Conservation (phyloP, 192 early-diverging fungal genomes). For the Coemansia pectinata region DNA sequence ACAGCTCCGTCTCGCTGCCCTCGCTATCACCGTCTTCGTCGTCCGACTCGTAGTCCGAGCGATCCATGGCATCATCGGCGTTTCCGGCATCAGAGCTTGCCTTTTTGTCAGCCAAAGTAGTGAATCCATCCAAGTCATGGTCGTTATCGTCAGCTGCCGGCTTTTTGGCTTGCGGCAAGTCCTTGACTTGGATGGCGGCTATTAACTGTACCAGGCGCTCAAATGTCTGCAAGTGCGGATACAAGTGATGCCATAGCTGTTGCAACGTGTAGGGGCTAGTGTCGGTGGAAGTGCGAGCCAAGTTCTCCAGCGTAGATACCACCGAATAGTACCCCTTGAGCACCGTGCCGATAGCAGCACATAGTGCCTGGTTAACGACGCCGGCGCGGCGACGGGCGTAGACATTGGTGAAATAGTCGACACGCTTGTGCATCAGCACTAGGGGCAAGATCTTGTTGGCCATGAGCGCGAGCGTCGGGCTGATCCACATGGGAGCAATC, state of each 20-base stretch:
- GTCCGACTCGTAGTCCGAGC: background rate
- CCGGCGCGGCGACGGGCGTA: slow-evolving; percentile 81
- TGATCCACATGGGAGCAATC: slow-evolving; percentile 61
- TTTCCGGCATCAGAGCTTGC: slow-evolving; percentile 19
- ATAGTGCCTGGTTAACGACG: slow-evolving; percentile 86
- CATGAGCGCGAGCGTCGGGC: slow-evolving; percentile 62
- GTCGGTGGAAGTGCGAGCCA: slow-evolving; percentile 62
- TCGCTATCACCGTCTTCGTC: slow-evolving; percentile 22
- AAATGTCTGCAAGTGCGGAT: slow-evolving; percentile 69
- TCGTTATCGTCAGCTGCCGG: background rate
- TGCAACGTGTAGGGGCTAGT: slow-evolving; percentile 78
- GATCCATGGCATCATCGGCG: slow-evolving; percentile 15
- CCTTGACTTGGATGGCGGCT: slow-evolving; percentile 48
- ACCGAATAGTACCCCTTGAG: slow-evolving; percentile 83
- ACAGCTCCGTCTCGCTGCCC: slow-evolving; percentile 39
- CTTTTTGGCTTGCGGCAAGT: slow-evolving; percentile 27
- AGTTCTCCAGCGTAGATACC: slow-evolving; percentile 88
- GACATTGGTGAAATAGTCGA: slow-evolving; percentile 75
- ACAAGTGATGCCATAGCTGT: slow-evolving; percentile 87
- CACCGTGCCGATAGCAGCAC: slow-evolving; percentile 73
- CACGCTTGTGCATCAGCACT: slow-evolving; percentile 69
- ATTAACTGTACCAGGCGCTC: slow-evolving; percentile 58
- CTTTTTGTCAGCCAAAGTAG: slow-evolving; percentile 24
- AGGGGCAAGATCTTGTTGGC: slow-evolving; percentile 78
- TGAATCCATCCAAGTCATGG: slow-evolving; percentile 21